phyloP scores from a whole-genome alignment of 306 rosid genomes.

The Medicago ruthenica region DNA sequence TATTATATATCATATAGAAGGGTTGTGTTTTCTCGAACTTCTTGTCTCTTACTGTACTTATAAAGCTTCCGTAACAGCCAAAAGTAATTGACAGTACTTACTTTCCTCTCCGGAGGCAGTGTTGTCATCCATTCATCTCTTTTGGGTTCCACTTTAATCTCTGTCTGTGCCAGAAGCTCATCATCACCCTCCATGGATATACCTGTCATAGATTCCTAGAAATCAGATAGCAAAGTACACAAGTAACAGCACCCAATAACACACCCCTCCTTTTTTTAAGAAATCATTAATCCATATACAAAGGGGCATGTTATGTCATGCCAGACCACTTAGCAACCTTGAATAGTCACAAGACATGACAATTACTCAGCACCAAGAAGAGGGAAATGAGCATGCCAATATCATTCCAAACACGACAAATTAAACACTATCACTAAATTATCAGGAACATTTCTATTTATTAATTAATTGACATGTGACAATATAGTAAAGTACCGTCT shows the following conservation, averaged over 20 bases:
- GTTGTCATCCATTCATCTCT: conserved; percentile 99
- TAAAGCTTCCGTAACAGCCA: conserved; percentile 9
- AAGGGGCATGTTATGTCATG: conserved; percentile 8
- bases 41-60: background rate
- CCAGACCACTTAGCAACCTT: conserved; percentile 15
- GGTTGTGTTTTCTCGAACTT: conserved; percentile 5
- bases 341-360: background rate
- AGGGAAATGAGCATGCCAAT: conserved; percentile 11
- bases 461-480: conserved; percentile 2
- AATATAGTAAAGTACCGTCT: background rate
- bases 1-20: background rate
- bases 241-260: conserved; percentile 35
- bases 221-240: conserved; percentile 40
- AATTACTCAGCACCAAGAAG: conserved; percentile 20
- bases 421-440: conserved; percentile 28
- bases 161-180: conserved; percentile 76
- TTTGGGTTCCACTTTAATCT: conserved; percentile 72
- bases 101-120: conserved; percentile 87
- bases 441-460: conserved; percentile 19
- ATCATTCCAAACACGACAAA: conserved; percentile 12
- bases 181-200: conserved; percentile 99
- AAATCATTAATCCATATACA: background rate
- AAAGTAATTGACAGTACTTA: conserved; percentile 45
- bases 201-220: conserved; percentile 54
- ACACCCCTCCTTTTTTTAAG: background rate